A percentile compares a stretch with the other conserved stretches of the same genome.
Evolutionary conservation across 2,329 filamentous ascomycete genomes (phyloP).

Genomic region (Bipolaris bicolor): DNA sequence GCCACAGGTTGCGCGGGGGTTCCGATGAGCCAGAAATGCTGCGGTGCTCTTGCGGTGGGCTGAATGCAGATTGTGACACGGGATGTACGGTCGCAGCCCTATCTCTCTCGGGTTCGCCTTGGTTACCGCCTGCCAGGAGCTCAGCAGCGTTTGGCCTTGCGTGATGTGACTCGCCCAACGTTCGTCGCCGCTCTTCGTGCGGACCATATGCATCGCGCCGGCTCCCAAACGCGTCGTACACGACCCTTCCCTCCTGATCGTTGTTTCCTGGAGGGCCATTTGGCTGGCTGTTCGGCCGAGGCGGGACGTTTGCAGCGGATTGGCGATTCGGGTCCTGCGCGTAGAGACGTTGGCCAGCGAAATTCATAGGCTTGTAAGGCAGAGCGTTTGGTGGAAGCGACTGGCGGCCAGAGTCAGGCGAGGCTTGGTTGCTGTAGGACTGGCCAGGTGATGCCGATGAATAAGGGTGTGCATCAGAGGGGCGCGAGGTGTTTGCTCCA

Average conservation of each 20-base stretch:
- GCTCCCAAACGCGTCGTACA: conserved; percentile 34
- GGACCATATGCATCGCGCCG: conserved; percentile 38
- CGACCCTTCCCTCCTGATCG: conserved; percentile 30
- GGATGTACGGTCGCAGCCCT: conserved; percentile 50
- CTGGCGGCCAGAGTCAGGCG: conserved; percentile 45
- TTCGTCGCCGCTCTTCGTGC: conserved; percentile 44
- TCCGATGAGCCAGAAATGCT: conserved; percentile 24
- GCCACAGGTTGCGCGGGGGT: conserved; percentile 40
- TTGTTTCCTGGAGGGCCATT: conserved; percentile 33
- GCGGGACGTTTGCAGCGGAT: conserved; percentile 36
- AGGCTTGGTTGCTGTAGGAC: conserved; percentile 44
- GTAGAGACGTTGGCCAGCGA: conserved; percentile 41
- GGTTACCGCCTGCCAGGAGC: conserved; percentile 33
- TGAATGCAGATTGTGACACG: conserved; percentile 47
- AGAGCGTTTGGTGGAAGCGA: conserved; percentile 39
- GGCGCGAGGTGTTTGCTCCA: conserved; percentile 30
- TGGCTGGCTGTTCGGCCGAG: conserved; percentile 51
- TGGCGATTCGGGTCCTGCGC: conserved; percentile 40
- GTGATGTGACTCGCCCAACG: conserved; percentile 46
- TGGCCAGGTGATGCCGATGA: conserved; percentile 41
- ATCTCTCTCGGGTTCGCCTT: conserved; percentile 35
- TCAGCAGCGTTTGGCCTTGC: conserved; percentile 42
- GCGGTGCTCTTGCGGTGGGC: conserved; percentile 43
- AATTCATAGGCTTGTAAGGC: conserved; percentile 43
- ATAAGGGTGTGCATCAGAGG: conserved; percentile 36